A percentile compares a stretch with the other conserved stretches of the same genome.
phyloP scores from a whole-genome alignment of 2,329 filamentous ascomycete genomes.

The Domatiomyces catenatus region DNA sequence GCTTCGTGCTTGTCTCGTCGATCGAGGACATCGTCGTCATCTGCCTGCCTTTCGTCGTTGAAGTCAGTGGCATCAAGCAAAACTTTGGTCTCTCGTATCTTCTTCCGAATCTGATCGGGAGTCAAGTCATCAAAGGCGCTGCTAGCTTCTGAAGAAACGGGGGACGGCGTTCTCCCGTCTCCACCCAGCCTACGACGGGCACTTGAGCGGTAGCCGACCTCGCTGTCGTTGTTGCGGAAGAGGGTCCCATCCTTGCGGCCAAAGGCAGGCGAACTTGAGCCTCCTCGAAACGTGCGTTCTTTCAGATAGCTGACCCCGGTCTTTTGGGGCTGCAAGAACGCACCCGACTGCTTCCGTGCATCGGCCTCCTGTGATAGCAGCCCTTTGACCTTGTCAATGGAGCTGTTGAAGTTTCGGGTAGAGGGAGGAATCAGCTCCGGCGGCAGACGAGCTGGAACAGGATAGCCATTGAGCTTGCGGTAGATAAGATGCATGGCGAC shows the following conservation, averaged over 20 bases:
- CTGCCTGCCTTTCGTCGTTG: conserved; percentile 72
- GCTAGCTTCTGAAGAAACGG: conserved; percentile 53
- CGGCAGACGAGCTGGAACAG: conserved; percentile 71
- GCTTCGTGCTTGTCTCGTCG: conserved; percentile 79
- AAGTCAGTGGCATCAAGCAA: conserved; percentile 93
- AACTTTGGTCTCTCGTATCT: conserved; percentile 85
- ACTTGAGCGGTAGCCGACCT: conserved; percentile 82
- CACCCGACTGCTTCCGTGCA: conserved; percentile 72
- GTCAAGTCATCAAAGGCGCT: conserved; percentile 64
- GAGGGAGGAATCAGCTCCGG: conserved; percentile 89
- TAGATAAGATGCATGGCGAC: conserved; percentile 99
- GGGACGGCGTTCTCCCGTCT: conserved; percentile 59
- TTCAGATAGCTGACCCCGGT: conserved; percentile 98
- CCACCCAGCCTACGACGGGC: conserved; percentile 69
- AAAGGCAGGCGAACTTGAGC: conserved; percentile 39
- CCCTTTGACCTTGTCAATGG: conserved; percentile 82
- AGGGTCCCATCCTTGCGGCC: conserved; percentile 87
- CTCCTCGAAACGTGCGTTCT: conserved; percentile 72
- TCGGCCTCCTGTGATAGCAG: conserved; percentile 83
- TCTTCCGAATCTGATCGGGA: conserved; percentile 78
- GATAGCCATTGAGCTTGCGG: conserved; percentile 88
- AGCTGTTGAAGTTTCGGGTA: conserved; percentile 80
- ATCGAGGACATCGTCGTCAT: conserved; percentile 86
- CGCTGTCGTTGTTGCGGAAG: conserved; percentile 91
- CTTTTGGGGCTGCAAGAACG: conserved; percentile 79